Conservation (phyloP, 768 basidiomycete genomes). For the Rhodosporidiobolus sp. region DNA sequence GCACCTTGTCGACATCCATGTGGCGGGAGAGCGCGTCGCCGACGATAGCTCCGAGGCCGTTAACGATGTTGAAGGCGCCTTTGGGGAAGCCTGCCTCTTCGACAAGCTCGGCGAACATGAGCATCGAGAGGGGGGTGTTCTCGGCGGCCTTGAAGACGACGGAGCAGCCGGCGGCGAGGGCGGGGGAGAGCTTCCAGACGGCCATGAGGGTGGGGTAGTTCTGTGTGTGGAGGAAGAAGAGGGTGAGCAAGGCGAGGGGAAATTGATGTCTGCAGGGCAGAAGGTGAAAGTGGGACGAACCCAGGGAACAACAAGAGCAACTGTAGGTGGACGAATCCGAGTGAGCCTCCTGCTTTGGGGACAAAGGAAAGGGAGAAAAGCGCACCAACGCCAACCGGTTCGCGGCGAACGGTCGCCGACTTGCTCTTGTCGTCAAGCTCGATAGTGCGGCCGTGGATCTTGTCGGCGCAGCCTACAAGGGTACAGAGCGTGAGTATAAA, state of each 20-base stretch:
- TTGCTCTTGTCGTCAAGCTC: slow-evolving; percentile 67
- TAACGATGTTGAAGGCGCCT: slow-evolving; percentile 81
- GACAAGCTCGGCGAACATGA: slow-evolving; percentile 63
- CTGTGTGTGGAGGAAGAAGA: too few species aligned
- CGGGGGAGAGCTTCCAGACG: too few species aligned
- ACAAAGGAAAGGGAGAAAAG: background rate
- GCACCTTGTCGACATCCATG: slow-evolving; percentile 59
- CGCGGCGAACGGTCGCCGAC: slow-evolving; percentile 78
- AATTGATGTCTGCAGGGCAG: too few species aligned
- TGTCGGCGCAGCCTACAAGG: slow-evolving; percentile 87
- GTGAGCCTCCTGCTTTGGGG: too few species aligned
- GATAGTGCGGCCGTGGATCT: slow-evolving; percentile 80
- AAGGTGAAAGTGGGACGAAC: too few species aligned
- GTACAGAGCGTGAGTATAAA: slow-evolving; percentile 52
- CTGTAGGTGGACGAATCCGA: too few species aligned
- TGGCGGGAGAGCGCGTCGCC: slow-evolving; percentile 81
- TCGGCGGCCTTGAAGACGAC: slow-evolving; percentile 88
- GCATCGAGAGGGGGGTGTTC: slow-evolving; percentile 28
- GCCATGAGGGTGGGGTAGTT: too few species aligned
- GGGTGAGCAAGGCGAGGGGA: too few species aligned
- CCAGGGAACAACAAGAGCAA: too few species aligned
- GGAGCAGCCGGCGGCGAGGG: slow-evolving; percentile 71
- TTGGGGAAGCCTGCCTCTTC: slow-evolving; percentile 86
- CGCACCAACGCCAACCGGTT: slow-evolving; percentile 74
- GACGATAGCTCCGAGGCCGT: slow-evolving; percentile 64